phyloP scores from a whole-genome alignment of 2,329 filamentous ascomycete species.

The Clonostachys rhizophaga region DNA sequence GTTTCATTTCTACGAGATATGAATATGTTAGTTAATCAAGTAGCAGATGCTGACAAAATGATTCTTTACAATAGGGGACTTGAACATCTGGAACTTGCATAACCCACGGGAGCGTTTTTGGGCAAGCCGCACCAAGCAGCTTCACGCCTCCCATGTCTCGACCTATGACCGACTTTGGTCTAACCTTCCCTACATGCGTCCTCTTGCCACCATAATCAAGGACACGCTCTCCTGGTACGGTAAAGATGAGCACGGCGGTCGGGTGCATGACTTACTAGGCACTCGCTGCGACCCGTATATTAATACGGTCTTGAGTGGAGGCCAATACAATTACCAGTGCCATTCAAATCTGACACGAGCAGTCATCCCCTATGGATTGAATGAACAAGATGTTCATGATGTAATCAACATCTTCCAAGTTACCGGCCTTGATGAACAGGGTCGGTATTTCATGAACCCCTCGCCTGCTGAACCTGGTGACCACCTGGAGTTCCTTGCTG shows the following conservation, averaged over 20 bases:
- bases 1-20: too few relatives aligned
- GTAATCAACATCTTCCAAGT: constrained; percentile 86
- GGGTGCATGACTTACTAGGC: constrained; percentile 74
- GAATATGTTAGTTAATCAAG: too few relatives aligned
- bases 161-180: constrained; percentile 75
- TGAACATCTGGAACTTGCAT: not conserved
- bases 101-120: not conserved
- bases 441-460: constrained; percentile 72
- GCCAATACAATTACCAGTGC: constrained; percentile 76
- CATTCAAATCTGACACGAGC: constrained; percentile 77
- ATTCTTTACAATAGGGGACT: constrained; percentile 26
- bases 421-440: constrained; percentile 67
- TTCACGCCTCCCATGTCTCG: constrained; percentile 71
- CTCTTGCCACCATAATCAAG: constrained; percentile 9
- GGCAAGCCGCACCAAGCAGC: constrained; percentile 46
- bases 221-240: constrained; percentile 8
- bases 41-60: too few relatives aligned
- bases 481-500: constrained; percentile 74
- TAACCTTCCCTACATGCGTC: constrained; percentile 8
- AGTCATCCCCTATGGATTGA: constrained; percentile 62
- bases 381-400: constrained; percentile 75
- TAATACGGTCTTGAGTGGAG: constrained; percentile 63
- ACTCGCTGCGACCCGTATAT: constrained; percentile 85
- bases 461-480: constrained; percentile 50
- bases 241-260: constrained; percentile 48